Base-by-base conservation (phyloP, 2,329 filamentous ascomycete species). In the Sporothrix sp. region DNA sequence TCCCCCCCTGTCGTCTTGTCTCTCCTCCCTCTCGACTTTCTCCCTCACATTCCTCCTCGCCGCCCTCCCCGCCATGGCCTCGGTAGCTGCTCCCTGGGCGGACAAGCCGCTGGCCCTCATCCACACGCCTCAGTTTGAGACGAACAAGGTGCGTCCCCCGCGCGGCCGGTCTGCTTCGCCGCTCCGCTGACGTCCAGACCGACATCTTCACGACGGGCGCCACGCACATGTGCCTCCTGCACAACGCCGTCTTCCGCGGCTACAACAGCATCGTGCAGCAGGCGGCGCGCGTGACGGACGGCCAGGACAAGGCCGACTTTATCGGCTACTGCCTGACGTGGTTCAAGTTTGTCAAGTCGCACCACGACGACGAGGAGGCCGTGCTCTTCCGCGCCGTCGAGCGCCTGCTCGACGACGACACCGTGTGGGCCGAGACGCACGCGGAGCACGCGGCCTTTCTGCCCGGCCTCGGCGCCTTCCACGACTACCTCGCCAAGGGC, bases 241-340 rank as follows among this genome's bases (percentile, higher is more conserved):
- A 83, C 68, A 83, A 83, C 58, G 67, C 74, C 51, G 75, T 83
- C 58, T 74, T 82, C 55, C 76, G 79, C 37, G 76, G 78, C 49
- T 80, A 77, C 68, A 83, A 84, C 63, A 75, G 71, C 58, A 80
- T 84, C 59, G 80, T 76, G 61, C 71, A 74, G 36, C 79, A 82
- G 61, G 78, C 76, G 1, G 70, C 71, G 10, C 66, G 74, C 57
- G 63, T 82, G 37, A 13, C 32, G 3, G 61, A 68, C 9, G 68
- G 71, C 2, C 61, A 62, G n/a, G 76, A 82, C 61, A 73, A 73
- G 61, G 60, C 64, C 43, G 73, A 76, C 60, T 83, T 84, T 57
- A 63, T 81, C 48, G 71, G 70, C 16, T 83, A 82, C 63, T 67
- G 69, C 27, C 66, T 76, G 48, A 73, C 77, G 0, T 81, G 77